A percentile compares a stretch with the other conserved stretches of the same genome.
Evolutionary conservation across 2,329 filamentous ascomycete species (phyloP).

Genomic region (Talaromyces albobiverticillius): DNA sequence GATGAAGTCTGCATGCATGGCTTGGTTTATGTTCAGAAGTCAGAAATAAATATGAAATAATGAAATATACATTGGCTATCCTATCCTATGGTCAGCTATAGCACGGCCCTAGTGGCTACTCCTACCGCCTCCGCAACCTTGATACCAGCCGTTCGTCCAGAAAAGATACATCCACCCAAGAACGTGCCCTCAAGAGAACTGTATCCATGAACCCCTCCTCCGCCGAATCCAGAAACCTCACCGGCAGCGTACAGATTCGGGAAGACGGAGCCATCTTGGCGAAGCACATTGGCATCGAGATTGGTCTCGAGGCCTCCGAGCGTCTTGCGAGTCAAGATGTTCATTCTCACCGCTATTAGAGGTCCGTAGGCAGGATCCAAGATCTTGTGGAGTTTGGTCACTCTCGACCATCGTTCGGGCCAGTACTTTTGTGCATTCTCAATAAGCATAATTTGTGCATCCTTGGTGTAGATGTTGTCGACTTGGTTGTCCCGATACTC

Average conservation of each 20-base stretch:
- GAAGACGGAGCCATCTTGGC: conserved; percentile 48
- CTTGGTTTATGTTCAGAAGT: too few relatives aligned
- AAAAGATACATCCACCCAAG: conserved; percentile 62
- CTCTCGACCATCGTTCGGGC: conserved; percentile 50
- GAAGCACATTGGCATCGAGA: conserved; percentile 55
- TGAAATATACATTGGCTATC: too few relatives aligned
- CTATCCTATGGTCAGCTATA: too few relatives aligned
- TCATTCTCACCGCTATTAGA: conserved; percentile 60
- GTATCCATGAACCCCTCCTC: conserved; percentile 62
- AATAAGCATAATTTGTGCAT: conserved; percentile 62
- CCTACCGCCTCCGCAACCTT: conserved; percentile 37
- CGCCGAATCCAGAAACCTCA: conserved; percentile 60
- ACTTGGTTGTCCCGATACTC: conserved; percentile 57
- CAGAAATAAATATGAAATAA: too few relatives aligned
- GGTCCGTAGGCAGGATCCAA: conserved; percentile 56
- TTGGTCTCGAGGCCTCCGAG: conserved; percentile 61
- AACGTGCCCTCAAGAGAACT: conserved; percentile 63
- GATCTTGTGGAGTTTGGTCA: conserved; percentile 55
- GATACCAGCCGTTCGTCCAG: conserved; percentile 55
- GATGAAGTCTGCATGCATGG: too few relatives aligned
- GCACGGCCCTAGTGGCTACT: too few relatives aligned
- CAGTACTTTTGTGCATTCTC: conserved; percentile 56
- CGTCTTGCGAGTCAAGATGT: conserved; percentile 60
- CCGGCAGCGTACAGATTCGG: conserved; percentile 59
- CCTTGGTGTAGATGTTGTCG: conserved; percentile 57